These are phyloP conservation scores for Hymenoscyphus fraxineus DNA, from an alignment of 2,329 filamentous ascomycete genomes.

Conservation along the genomic window DNA sequence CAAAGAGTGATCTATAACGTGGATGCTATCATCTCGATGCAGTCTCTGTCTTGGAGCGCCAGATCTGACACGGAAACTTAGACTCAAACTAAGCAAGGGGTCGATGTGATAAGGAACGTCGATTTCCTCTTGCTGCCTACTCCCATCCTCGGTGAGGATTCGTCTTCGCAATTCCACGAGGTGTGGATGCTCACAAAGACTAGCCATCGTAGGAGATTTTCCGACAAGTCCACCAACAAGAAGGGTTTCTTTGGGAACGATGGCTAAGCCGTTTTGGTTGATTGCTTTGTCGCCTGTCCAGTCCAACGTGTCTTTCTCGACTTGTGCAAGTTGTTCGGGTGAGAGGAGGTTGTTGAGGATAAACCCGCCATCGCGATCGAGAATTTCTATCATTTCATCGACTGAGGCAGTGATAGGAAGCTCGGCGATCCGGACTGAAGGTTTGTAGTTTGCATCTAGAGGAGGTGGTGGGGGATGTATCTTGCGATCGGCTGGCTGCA, in stretches of 20 bases:
- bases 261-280: neutral
- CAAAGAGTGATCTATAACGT: neutral
- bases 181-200: neutral
- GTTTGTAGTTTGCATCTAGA: neutral
- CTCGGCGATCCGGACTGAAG: neutral
- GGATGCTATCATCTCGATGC: neutral
- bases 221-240: neutral
- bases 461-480: neutral
- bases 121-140: neutral
- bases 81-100: neutral
- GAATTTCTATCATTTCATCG: neutral
- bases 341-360: neutral
- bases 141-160: neutral
- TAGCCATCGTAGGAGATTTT: neutral
- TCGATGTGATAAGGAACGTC: neutral
- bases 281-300: neutral
- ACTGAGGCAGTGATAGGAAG: neutral
- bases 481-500: neutral
- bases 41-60: neutral
- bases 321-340: neutral
- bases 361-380: neutral
- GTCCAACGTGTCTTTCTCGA: neutral
- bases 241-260: neutral
- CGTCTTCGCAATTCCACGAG: neutral
- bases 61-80: neutral